Conservation (phyloP, 768 basidiomycete species). For the Mycena chlorophos region DNA sequence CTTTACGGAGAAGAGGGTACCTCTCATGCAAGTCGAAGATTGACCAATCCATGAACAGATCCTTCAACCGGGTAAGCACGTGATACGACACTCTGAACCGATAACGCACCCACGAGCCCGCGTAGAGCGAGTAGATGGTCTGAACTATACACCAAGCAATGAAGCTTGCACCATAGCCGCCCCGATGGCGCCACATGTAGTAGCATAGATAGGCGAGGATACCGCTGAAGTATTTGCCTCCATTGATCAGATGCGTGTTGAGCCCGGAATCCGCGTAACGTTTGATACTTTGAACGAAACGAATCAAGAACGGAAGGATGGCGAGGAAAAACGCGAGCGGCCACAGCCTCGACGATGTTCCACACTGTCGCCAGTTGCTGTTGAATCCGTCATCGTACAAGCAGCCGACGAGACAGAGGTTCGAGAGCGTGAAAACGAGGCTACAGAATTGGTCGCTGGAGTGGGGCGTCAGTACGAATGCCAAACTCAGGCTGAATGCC, state of each 20-base stretch:
- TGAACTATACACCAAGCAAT: constrained; percentile 16
- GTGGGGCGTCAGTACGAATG: not conserved
- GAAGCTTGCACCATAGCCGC: constrained; percentile 10
- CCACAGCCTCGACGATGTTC: constrained; percentile 54
- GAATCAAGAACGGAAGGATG: constrained; percentile 68
- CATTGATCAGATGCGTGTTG: constrained; percentile 84
- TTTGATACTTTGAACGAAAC: constrained; percentile 82
- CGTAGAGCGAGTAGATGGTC: constrained; percentile 11
- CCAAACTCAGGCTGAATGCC: not conserved
- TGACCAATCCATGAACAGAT: constrained; percentile 91
- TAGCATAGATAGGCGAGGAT: constrained; percentile 69
- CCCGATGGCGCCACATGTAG: constrained; percentile 74
- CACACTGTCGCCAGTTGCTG: constrained; percentile 49
- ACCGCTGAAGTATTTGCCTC: constrained; percentile 77
- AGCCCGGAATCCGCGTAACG: constrained; percentile 81
- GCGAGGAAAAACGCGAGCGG: constrained; percentile 58
- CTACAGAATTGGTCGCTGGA: constrained; percentile 81
- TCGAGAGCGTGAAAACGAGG: constrained; percentile 70
- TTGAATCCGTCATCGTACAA: constrained; percentile 61
- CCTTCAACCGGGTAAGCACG: constrained; percentile 43
- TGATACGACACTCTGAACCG: not conserved
- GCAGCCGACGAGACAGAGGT: constrained; percentile 74
- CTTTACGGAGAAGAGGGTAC: constrained; percentile 67
- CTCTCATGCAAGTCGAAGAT: constrained; percentile 56
- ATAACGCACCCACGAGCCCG: constrained; percentile 7